Evolutionary conservation across 768 basidiomycete genomes (phyloP), one percentile per base, ranked within the genome.

Genomic region (Tulasnella sp.): DNA sequence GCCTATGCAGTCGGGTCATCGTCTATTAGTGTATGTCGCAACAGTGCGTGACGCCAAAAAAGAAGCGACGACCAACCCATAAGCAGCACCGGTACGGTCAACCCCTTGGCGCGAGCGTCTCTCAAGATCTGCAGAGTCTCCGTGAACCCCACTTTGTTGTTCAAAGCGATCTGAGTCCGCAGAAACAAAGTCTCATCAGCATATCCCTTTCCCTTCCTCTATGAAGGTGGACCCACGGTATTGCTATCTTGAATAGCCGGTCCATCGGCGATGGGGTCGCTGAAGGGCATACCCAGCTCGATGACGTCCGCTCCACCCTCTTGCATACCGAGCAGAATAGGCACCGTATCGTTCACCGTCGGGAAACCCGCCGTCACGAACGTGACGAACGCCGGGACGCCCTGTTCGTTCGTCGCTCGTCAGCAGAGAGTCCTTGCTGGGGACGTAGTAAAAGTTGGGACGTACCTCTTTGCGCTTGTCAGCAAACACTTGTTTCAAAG

Each of bases 311-410:
- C 87, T 6, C 96, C 96, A 69, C 96, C 96, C 62, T 86, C 86
- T 80, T 98, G 90, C 89, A 99, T 92, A 32, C 92, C 91, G 39
- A 98, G 86, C 83, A 98, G 80, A 73, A 94, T 85, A 1, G 92
- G 88, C 12, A 96, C 92, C 0, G 96, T 98, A 72, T 90, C 90
- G 77, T 88, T 83, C 69, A 81, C 79, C 8, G 83, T 87, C 34
- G 96, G 96, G 81, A 89, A 98, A 16, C 96, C 96, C 62, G 95
- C 95, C 26, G 96, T 99, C 76, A 98, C 84, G 81, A 97, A 99
- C 40, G 95, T 92, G 75, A 94, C 85, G 69, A 93, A 82, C 5
- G 87, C 89, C 64, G 89, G 85, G 29, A 77, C 77, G 36, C 85
- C 85, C 89, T 90, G 37, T n/a, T n/a, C n/a, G n/a, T n/a, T n/a